A percentile compares a stretch with the other conserved stretches of the same genome.
Evolutionary conservation across 2,329 filamentous ascomycete species (phyloP).

Genomic region (Penicillium thymicola): DNA sequence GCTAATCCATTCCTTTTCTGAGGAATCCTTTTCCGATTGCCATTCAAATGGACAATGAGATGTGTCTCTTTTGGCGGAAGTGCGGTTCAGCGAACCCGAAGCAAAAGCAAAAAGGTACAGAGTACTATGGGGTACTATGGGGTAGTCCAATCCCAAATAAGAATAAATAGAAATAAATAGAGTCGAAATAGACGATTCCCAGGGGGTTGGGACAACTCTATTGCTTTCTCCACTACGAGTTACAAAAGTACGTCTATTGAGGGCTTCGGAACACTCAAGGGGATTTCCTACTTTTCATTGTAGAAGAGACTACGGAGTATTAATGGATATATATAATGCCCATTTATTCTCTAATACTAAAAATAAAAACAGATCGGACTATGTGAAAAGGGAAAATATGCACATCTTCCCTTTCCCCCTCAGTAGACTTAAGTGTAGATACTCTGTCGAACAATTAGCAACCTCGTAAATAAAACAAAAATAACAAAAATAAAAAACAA

Average conservation of each 20-base stretch:
- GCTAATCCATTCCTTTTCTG: background rate
- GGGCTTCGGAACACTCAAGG: background rate
- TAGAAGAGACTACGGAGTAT: too few species aligned
- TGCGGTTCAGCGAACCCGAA: background rate
- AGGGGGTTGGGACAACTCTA: slow-evolving; percentile 2
- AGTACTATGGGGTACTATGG: too few species aligned
- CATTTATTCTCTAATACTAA: background rate
- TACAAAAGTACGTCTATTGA: background rate
- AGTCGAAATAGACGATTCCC: background rate
- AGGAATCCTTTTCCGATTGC: background rate
- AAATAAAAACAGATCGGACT: background rate
- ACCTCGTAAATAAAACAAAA: background rate
- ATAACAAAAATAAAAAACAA: background rate
- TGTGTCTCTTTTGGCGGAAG: background rate
- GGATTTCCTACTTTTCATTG: background rate
- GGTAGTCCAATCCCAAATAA: background rate
- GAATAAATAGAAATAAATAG: background rate
- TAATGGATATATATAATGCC: background rate
- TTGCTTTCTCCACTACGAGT: background rate
- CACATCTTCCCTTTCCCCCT: background rate
- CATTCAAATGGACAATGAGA: background rate
- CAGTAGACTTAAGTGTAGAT: slow-evolving; percentile 31
- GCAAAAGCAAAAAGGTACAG: background rate
- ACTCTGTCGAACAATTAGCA: slow-evolving; percentile 26
- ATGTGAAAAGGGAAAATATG: background rate